Conservation (phyloP, 257 asterid genomes). For the Fraxinus pennsylvanica region DNA sequence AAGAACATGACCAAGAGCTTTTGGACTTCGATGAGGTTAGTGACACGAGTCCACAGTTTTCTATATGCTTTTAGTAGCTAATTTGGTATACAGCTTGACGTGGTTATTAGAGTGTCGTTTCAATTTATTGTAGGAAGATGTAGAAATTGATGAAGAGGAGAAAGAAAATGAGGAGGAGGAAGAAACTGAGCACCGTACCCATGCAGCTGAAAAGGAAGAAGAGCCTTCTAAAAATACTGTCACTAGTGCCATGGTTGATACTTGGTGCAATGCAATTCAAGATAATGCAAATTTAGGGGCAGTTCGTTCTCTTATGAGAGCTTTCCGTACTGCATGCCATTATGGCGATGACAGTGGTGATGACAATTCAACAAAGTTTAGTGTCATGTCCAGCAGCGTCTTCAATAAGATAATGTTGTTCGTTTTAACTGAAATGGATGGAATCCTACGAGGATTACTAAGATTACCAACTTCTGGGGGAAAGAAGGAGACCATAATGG, state of each 20-base stretch:
- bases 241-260: conserved; percentile 80
- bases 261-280: conserved; percentile 65
- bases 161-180: conserved; percentile 29
- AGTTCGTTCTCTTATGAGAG: conserved; percentile 77
- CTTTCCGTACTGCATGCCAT: conserved; percentile 85
- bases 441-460: conserved; percentile 68
- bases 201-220: conserved; percentile 38
- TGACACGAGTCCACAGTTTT: conserved; percentile 52
- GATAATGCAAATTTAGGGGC: conserved; percentile 63
- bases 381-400: conserved; percentile 79
- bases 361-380: conserved; percentile 57
- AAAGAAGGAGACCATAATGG: conserved; percentile 59
- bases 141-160: conserved; percentile 40
- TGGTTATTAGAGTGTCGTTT: conserved; percentile 21
- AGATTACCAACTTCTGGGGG: conserved; percentile 69
- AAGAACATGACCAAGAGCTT: conserved; percentile 82
- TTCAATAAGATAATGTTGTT: conserved; percentile 84
- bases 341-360: conserved; percentile 82
- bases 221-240: conserved; percentile 55
- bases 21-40: conserved; percentile 70
- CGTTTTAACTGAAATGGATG: conserved; percentile 92
- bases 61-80: conserved; percentile 9
- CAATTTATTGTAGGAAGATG: conserved; percentile 44
- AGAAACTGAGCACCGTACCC: conserved; percentile 37
- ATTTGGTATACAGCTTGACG: not conserved